These are phyloP conservation scores for Phaeosphaeria sp. DNA, from an alignment of 2,329 filamentous ascomycete genomes.

Conservation along the genomic window DNA sequence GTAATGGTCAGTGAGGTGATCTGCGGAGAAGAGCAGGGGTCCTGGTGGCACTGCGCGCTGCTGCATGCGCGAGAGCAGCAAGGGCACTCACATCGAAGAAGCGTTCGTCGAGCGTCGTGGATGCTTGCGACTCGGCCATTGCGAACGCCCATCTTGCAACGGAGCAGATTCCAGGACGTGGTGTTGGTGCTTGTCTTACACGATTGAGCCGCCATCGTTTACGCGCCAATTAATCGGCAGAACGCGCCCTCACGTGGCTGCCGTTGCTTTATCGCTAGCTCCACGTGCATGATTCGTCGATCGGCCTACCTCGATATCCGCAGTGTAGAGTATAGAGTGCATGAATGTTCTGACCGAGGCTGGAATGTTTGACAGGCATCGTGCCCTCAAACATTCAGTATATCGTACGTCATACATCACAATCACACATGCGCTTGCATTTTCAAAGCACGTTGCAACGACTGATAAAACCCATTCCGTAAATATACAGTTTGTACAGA, in stretches of 20 bases:
- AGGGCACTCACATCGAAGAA: conserved; percentile 43
- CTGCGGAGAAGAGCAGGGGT: conserved; percentile 19
- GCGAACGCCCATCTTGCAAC: conserved; percentile 12
- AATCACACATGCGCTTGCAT: background rate
- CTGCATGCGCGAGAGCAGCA: conserved; percentile 15
- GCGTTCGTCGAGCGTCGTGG: conserved; percentile 33
- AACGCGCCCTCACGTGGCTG: conserved; percentile 25
- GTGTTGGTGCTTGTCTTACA: conserved; percentile 19
- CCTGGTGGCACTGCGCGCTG: conserved; percentile 16
- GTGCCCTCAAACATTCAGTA: background rate
- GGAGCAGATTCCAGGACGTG: conserved; percentile 8
- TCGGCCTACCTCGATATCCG: no score
- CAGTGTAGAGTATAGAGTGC: no score
- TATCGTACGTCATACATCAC: background rate
- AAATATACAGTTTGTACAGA: background rate
- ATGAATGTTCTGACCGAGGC: no score
- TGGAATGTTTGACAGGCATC: no score
- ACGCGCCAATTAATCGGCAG: conserved; percentile 19
- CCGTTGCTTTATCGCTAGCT: background rate
- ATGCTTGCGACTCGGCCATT: conserved; percentile 42
- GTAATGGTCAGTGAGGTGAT: conserved; percentile 30
- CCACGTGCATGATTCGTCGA: background rate
- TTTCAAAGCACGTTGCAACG: background rate
- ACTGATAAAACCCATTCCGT: background rate
- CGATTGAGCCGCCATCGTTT: conserved; percentile 13